Percentiles rank a stretch among this genome's conserved stretches.
Evolutionary conservation across 306 rosid genomes (phyloP).

Genomic region (Vigna trinervia): DNA sequence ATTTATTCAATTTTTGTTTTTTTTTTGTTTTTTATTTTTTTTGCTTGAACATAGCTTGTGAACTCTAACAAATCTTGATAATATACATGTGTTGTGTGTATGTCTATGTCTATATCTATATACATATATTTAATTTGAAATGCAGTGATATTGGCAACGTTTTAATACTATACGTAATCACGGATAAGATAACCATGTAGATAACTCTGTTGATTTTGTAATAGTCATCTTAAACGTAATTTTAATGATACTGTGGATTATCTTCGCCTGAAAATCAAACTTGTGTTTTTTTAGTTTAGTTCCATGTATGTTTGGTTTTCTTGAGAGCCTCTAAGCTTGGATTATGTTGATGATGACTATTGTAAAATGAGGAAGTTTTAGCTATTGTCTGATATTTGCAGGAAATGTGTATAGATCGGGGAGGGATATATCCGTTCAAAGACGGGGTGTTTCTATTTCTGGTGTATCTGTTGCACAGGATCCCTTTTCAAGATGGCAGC

Average conservation of each 20-base stretch:
- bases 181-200: neutral
- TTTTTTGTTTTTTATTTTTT: neutral
- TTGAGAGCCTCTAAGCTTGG: conserved; percentile 13
- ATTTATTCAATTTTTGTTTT: neutral
- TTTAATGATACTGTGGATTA: neutral
- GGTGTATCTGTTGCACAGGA: conserved; percentile 43
- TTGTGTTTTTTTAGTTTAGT: neutral
- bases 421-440: conserved; percentile 49
- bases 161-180: neutral
- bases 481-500: conserved; percentile 43
- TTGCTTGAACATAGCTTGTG: neutral
- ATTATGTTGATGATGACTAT: neutral
- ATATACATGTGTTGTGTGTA: neutral
- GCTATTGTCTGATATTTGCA: conserved; percentile 50
- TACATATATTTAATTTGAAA: no score
- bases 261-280: neutral
- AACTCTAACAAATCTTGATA: neutral
- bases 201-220: neutral
- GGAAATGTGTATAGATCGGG: conserved; percentile 59
- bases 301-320: conserved; percentile 6
- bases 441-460: conserved; percentile 49
- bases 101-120: no score
- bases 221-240: neutral
- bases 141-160: neutral
- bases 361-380: neutral